Base-by-base conservation (phyloP, 257 asterid genomes). In the Solanum corneliomulleri region DNA sequence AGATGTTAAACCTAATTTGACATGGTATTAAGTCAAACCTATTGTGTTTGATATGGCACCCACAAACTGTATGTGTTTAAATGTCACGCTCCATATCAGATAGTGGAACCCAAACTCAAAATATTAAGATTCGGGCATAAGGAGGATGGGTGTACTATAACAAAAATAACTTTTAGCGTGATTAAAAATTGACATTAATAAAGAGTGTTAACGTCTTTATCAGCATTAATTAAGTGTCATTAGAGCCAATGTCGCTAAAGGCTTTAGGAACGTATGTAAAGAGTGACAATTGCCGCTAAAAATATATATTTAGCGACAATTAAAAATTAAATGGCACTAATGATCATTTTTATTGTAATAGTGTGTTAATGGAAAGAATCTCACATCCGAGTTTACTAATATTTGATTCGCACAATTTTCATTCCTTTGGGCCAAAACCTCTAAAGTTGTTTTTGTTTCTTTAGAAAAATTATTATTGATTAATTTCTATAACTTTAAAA, bases 351-450 rank as follows among this genome's bases (percentile, higher is more conserved):
- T 33, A 3, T 33, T 33, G 0, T 33, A 33, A 1, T 33, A 5
- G 5, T 33, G 35, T 33, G 35, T 58, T 58, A 13, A 58, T 58
- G 10, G 13, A 58, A 58, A 1, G 13, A 58, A 62, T 62, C 15
- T 6, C 31, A 62, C 70, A 62, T 62, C 29, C 15, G 2, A 62
- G 2, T 62, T 14, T 23, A 23, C 29, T 23, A 4, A 62, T 62
- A 62, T 13, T 0, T 62, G 7, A 23, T 62, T 23, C 23, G 3
- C 9, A 23, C 16, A 13, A 62, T 62, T 11, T 31, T 10, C 15
- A 1, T n/a, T 13, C 0, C 7, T 62, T 25, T n/a, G 31, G 1
- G 1, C 25, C 27, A 25, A 12, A 0, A 13, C 5, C 37, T 66
- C 16, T 8, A 1, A 2, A 33, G 25, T 33, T 71, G 2, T 33